phyloP scores from a whole-genome alignment of 352 stramenopile species.

The Phytophthora tubulina region DNA sequence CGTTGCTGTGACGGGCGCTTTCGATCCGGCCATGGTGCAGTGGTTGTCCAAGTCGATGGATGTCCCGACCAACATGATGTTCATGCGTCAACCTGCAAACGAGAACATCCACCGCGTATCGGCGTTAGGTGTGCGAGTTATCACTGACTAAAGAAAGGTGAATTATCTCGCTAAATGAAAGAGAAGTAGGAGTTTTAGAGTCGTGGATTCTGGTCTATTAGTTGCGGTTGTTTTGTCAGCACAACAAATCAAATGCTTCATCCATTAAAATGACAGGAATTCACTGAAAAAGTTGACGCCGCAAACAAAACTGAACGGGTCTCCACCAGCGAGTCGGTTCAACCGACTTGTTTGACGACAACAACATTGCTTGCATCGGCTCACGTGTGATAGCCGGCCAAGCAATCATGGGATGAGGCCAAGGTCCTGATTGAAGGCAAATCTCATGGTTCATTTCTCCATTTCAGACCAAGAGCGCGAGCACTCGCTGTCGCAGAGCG shows the following conservation, averaged over 20 bases:
- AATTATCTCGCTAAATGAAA: no score
- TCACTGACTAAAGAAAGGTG: constrained; percentile 54
- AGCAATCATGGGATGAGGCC: constrained; percentile 29
- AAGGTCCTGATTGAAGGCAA: not conserved
- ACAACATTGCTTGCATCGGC: not conserved
- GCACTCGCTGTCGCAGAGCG: not conserved
- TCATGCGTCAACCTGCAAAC: constrained; percentile 87
- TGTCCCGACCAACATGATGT: constrained; percentile 91
- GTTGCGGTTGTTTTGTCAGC: no score
- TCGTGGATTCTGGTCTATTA: no score
- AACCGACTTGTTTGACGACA: no score
- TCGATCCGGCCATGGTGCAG: constrained; percentile 82
- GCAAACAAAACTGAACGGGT: not conserved
- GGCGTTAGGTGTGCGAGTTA: constrained; percentile 80
- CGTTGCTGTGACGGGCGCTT: constrained; percentile 75
- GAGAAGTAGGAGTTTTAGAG: no score
- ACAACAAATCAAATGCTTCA: no score
- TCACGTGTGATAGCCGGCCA: constrained; percentile 19
- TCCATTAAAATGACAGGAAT: no score
- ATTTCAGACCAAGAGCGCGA: not conserved
- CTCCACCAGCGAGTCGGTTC: not conserved
- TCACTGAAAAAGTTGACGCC: not conserved
- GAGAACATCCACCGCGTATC: constrained; percentile 83
- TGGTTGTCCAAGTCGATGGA: constrained; percentile 80
- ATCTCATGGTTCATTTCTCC: constrained; percentile 18